Conservation (phyloP, 495 filamentous ascomycete genomes). For the Podospora appendiculata region DNA sequence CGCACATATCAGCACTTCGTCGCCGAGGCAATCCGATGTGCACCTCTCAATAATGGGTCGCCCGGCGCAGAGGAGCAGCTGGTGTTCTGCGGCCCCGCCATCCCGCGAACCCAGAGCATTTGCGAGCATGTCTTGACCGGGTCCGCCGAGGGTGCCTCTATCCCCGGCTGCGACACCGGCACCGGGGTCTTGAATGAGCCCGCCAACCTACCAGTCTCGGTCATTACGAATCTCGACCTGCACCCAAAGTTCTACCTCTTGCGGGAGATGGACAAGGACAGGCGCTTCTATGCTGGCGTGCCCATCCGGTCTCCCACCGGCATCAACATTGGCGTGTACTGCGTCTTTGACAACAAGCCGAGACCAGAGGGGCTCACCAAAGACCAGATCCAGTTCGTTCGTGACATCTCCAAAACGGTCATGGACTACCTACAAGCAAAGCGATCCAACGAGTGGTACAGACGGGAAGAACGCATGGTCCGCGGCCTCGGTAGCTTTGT, state of each 20-base stretch:
- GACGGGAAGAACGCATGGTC: constrained; percentile 51
- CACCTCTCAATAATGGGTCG: constrained; percentile 38
- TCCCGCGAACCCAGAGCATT: constrained; percentile 37
- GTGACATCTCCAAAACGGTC: constrained; percentile 44
- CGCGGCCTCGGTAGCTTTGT: constrained; percentile 57
- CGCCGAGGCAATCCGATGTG: constrained; percentile 51
- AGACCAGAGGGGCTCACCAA: constrained; percentile 30
- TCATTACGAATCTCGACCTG: constrained; percentile 41
- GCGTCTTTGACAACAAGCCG: constrained; percentile 53
- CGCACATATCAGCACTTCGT: constrained; percentile 51
- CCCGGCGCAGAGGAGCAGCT: constrained; percentile 9
- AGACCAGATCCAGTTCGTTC: constrained; percentile 34
- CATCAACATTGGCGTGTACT: constrained; percentile 65
- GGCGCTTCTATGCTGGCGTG: constrained; percentile 57
- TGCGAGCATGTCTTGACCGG: constrained; percentile 37
- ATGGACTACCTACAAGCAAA: constrained; percentile 58
- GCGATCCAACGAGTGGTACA: constrained; percentile 48
- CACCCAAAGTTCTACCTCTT: constrained; percentile 42
- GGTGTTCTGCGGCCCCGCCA: constrained; percentile 30
- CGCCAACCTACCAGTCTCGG: constrained; percentile 28
- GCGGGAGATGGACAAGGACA: constrained; percentile 34
- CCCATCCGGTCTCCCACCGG: constrained; percentile 59
- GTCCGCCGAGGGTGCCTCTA: constrained; percentile 12
- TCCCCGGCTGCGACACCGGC: constrained; percentile 4
- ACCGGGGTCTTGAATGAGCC: constrained; percentile 4